Evolutionary conservation across 2,329 filamentous ascomycete genomes (phyloP), one percentile per base, ranked within the genome.

Genomic region (Phaeosphaeriaceae sp.): DNA sequence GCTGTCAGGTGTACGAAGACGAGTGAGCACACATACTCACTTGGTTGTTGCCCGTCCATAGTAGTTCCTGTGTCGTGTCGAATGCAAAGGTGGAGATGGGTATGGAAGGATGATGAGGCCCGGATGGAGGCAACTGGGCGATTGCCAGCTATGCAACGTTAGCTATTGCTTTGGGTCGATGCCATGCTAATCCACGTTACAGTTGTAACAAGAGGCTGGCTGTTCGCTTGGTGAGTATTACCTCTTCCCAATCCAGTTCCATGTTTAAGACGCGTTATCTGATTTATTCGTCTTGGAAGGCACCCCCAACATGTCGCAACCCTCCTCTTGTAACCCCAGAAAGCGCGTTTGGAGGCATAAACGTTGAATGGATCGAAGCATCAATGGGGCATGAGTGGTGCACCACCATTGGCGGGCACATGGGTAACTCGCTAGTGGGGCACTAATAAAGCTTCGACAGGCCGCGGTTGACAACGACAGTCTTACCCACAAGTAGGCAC

Each of bases 11-110:
- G 38, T 30, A 17, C 26, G 28, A 45, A 20, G 21, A 16, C 34
- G 20, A 12, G 35, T 8, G 43, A 26, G 30, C 32, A 46, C 54
- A 61, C 51, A 35, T 58, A 74, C 84, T 79, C 80, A 94, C 90
- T 80, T 87, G 90, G 77, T 94, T 90, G 73, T 94, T 96, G 38
- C 92, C 95, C 3, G 87, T 86, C 94, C 95, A 99, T 44, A 99
- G 77, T 29, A 99, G 82, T 73, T 99, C 94, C 72, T 96, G 89
- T 32, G 83, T 81, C 48, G 88, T 88, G 73, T 99, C 94, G 74
- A 99, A 99, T 39, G 89, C 88, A 73, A 97, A 83, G 2, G 91
- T 87, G 36, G 89, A 87, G 60, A 91, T 85, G 48, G 85, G 85
- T 17, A 88, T 88, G 35, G 87, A 83, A 66, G 88, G 77, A 38